Conservation (phyloP, 1,284 basidiomycete genomes). For the Apiotrichum akiyoshidainum region DNA sequence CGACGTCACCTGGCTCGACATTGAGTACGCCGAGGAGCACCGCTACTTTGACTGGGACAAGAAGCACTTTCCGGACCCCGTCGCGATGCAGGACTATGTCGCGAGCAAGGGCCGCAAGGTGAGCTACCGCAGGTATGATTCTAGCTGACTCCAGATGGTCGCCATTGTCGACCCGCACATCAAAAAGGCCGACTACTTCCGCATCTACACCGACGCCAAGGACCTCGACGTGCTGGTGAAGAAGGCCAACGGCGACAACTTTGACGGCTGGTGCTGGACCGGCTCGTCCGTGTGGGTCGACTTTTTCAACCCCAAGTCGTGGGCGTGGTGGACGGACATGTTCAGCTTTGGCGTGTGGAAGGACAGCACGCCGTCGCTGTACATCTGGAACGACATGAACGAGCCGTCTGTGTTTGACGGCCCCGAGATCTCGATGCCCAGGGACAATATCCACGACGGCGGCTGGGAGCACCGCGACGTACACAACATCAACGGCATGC, state of each 20-base stretch:
- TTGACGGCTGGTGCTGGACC: conserved; percentile 98
- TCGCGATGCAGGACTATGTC: conserved; percentile 86
- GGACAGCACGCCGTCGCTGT: conserved; percentile 67
- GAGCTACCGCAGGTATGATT: conserved; percentile 4
- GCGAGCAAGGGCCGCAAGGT: conserved; percentile 84
- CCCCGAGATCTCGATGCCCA: conserved; percentile 95
- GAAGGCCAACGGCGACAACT: conserved; percentile 74
- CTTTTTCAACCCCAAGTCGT: conserved; percentile 86
- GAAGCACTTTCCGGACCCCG: conserved; percentile 87
- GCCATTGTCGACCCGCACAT: conserved; percentile 96
- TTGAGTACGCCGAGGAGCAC: conserved; percentile 91
- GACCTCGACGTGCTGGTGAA: conserved; percentile 80
- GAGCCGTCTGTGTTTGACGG: conserved; percentile 99
- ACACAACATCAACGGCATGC: conserved; percentile 53
- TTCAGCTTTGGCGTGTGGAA: conserved; percentile 64
- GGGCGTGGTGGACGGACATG: conserved; percentile 85
- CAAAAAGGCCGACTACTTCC: conserved; percentile 76
- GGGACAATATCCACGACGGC: conserved; percentile 86
- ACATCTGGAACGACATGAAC: conserved; percentile 99
- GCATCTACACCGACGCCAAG: conserved; percentile 79
- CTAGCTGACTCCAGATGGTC: conserved; percentile 67
- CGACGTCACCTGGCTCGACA: conserved; percentile 98
- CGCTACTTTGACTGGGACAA: conserved; percentile 98
- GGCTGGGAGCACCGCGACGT: conserved; percentile 95
- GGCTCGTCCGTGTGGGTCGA: conserved; percentile 95